phyloP scores from a whole-genome alignment of 805 yeast genomes.

The Brettanomyces nanus region DNA sequence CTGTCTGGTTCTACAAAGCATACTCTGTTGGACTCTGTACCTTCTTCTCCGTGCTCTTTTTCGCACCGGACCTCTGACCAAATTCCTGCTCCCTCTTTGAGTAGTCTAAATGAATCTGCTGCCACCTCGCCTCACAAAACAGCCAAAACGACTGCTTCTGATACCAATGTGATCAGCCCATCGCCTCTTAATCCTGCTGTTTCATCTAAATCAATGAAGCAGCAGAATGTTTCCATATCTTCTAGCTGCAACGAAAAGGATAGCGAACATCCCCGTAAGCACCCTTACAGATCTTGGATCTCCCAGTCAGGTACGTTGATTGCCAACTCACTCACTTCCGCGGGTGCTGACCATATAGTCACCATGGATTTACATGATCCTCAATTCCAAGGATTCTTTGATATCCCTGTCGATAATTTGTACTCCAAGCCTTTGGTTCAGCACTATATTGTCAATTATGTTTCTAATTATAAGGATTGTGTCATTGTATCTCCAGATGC shows the following conservation, averaged over 20 bases:
- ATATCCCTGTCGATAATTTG: conserved; percentile 90
- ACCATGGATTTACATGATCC: conserved; percentile 98
- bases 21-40: conserved; percentile 31
- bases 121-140: background rate
- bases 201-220: background rate
- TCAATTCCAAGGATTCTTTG: conserved; percentile 96
- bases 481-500: conserved; percentile 97
- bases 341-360: conserved; percentile 94
- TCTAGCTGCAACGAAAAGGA: background rate
- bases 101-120: background rate
- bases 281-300: conserved; percentile 76
- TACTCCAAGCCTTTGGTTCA: conserved; percentile 83
- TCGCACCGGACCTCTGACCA: conserved; percentile 3
- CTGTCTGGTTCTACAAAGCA: conserved; percentile 17
- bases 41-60: conserved; percentile 34
- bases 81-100: background rate
- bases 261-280: background rate
- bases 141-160: background rate
- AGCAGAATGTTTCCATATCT: no score
- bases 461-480: conserved; percentile 75
- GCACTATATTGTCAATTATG: conserved; percentile 68
- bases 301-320: conserved; percentile 91
- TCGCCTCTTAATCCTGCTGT: background rate
- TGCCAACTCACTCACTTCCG: conserved; percentile 78
- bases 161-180: background rate